Base-by-base conservation (phyloP, 495 filamentous ascomycete species). In the Venustampulla echinocandica region DNA sequence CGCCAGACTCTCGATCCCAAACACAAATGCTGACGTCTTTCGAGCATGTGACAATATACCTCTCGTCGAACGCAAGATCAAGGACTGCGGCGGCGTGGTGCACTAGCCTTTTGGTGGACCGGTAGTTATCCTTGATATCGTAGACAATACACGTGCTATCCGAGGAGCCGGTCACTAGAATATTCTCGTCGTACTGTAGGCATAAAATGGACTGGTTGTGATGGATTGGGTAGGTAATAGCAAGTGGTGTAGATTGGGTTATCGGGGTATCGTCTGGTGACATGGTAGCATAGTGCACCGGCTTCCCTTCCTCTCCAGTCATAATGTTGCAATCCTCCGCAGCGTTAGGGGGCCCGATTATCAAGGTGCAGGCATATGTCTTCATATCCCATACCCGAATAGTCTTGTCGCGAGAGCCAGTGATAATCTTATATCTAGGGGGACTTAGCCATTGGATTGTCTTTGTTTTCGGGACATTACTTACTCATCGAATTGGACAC, bases 401-500 rank as follows among this genome's bases (percentile, higher is more conserved):
- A 0, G 92, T 96, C 56, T 82, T 84, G 61, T 98, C 92, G 47
- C 93, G 81, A 11, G 92, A 96, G 45, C 92, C 92, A 11, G 93
- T 97, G 46, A 98, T 88, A 53, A 97, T 92, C 61, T 97, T 98
- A 56, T 83, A 66, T 61, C 85, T 92, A 56, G 10, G 6, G 27
- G n/a, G 23, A 30, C 18, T 57, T 47, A 47, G 19, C 22, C 18
- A 50, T 65, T 62, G 63, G 62, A 43, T 22, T 47, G 20, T 4
- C 7, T 10, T n/a, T 20, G 13, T 19, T 0, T 17, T 23, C 7
- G 1, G 7, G n/a, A 11, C 35, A 18, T 33, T 25, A 67, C 82
- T 49, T 77, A 87, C 84, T 97, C 90, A 61, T 98, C 92, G 66
- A 96, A 98, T 61, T 97, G 92, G 30, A 90, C 79, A 62, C 92